Evolutionary conservation across 2,329 filamentous ascomycete genomes (phyloP).

Genomic region (Scedosporium aurantiacum): DNA sequence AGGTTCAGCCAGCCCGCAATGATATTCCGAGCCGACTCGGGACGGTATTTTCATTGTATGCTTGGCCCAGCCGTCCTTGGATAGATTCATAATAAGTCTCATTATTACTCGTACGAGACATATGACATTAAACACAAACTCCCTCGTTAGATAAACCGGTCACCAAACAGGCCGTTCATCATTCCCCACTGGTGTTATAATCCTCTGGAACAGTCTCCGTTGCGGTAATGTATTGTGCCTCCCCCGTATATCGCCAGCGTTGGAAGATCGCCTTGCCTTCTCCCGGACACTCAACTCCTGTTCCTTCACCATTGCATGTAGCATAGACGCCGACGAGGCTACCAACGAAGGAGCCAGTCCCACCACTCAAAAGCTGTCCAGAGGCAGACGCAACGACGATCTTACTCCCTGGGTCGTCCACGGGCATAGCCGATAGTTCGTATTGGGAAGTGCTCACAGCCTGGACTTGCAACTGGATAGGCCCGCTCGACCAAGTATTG

Average conservation of each 20-base stretch:
- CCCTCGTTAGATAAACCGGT: no score
- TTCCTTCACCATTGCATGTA: constrained; percentile 10
- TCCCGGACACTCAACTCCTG: constrained; percentile 9
- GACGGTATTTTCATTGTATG: no score
- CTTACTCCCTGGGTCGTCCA: background rate
- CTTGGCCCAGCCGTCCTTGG: no score
- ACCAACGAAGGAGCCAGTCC: constrained; percentile 10
- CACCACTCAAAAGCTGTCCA: constrained; percentile 9
- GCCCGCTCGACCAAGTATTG: background rate
- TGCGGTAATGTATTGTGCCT: constrained; percentile 9
- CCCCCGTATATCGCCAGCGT: constrained; percentile 9
- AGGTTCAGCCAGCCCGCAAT: no score
- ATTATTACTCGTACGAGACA: no score
- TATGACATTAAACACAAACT: no score
- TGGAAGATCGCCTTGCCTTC: constrained; percentile 9
- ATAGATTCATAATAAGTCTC: no score
- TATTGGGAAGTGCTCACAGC: constrained; percentile 17
- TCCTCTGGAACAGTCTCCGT: background rate
- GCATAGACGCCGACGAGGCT: constrained; percentile 11
- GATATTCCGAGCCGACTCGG: no score
- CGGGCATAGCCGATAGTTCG: constrained; percentile 2
- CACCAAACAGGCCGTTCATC: no score
- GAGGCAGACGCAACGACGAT: constrained; percentile 5
- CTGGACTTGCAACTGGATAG: constrained; percentile 18
- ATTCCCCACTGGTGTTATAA: background rate